phyloP scores from a whole-genome alignment of 2,329 filamentous ascomycete species.

The Trichophyton benhamiae region DNA sequence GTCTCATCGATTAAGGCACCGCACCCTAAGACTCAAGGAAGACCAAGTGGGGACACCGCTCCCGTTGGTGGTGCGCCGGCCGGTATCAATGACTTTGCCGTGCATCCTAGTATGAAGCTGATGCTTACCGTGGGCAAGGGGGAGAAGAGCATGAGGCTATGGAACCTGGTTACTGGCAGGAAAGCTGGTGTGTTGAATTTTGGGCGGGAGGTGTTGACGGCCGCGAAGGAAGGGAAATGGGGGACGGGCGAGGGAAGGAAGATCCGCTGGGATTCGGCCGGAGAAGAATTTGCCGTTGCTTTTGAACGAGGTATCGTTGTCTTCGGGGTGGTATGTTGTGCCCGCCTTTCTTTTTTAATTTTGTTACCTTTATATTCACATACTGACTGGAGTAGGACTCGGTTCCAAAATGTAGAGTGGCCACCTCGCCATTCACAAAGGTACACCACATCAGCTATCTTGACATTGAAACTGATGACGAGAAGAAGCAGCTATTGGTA shows the following conservation, averaged over 20 bases:
- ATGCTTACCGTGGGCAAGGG: slow-evolving; percentile 88
- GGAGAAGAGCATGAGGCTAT: slow-evolving; percentile 82
- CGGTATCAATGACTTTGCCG: slow-evolving; percentile 89
- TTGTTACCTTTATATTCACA: background rate
- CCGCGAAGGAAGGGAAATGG: slow-evolving; percentile 64
- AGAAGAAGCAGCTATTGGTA: slow-evolving; percentile 45
- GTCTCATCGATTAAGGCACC: slow-evolving; percentile 83
- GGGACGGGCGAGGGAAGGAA: slow-evolving; percentile 69
- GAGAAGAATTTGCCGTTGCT: slow-evolving; percentile 74
- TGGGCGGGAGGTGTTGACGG: slow-evolving; percentile 55
- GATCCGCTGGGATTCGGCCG: slow-evolving; percentile 65
- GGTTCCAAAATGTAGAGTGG: slow-evolving; percentile 60
- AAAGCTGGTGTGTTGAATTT: slow-evolving; percentile 91
- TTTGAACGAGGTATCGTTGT: slow-evolving; percentile 79
- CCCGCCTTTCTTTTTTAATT: background rate
- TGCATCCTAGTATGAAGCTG: slow-evolving; percentile 91
- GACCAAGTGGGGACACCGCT: slow-evolving; percentile 83
- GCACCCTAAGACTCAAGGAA: slow-evolving; percentile 62
- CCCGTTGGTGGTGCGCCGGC: slow-evolving; percentile 65
- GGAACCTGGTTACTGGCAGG: slow-evolving; percentile 94
- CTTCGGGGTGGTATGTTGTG: slow-evolving; percentile 56
- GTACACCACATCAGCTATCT: slow-evolving; percentile 73
- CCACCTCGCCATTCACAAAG: slow-evolving; percentile 59
- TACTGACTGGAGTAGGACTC: slow-evolving; percentile 46
- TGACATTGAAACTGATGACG: slow-evolving; percentile 29